Percentiles rank a stretch among this genome's conserved stretches.
Evolutionary conservation across 768 basidiomycete species (phyloP).

Genomic region (Mycena venus): DNA sequence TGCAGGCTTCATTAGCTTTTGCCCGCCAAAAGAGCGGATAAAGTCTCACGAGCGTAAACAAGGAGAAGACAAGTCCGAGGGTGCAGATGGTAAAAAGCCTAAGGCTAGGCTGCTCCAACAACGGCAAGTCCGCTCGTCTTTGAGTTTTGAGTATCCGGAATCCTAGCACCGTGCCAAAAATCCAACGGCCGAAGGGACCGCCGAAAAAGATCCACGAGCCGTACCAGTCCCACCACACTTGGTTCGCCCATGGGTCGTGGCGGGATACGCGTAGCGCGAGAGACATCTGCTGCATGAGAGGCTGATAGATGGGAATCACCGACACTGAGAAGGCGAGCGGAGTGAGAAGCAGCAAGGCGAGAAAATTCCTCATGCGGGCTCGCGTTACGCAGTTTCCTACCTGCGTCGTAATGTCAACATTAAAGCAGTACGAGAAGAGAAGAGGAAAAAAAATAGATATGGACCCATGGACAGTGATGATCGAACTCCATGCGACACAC

Average conservation of each 20-base stretch:
- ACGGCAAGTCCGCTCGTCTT: constrained; percentile 32
- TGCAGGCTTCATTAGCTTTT: background rate
- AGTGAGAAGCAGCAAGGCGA: constrained; percentile 47
- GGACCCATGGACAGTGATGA: constrained; percentile 63
- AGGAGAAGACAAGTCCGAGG: constrained; percentile 45
- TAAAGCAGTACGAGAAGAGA: background rate
- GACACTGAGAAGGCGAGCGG: constrained; percentile 47
- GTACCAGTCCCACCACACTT: constrained; percentile 58
- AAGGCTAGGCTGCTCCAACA: constrained; percentile 55
- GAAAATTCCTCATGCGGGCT: constrained; percentile 52
- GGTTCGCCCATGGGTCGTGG: constrained; percentile 42
- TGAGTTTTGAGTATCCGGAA: constrained; percentile 44
- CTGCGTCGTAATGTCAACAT: constrained; percentile 35
- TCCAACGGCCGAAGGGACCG: constrained; percentile 58
- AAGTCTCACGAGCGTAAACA: constrained; percentile 51
- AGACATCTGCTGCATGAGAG: constrained; percentile 44
- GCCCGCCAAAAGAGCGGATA: background rate
- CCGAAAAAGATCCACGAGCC: constrained; percentile 60
- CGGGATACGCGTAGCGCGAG: constrained; percentile 46
- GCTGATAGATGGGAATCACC: constrained; percentile 43
- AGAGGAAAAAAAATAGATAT: background rate
- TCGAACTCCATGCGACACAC: constrained; percentile 60
- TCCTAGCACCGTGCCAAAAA: constrained; percentile 54
- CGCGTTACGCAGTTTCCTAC: constrained; percentile 59
- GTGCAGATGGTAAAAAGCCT: constrained; percentile 43